Base-by-base conservation (phyloP, 139 green algal species). In the Chlamydomonas sp. region DNA sequence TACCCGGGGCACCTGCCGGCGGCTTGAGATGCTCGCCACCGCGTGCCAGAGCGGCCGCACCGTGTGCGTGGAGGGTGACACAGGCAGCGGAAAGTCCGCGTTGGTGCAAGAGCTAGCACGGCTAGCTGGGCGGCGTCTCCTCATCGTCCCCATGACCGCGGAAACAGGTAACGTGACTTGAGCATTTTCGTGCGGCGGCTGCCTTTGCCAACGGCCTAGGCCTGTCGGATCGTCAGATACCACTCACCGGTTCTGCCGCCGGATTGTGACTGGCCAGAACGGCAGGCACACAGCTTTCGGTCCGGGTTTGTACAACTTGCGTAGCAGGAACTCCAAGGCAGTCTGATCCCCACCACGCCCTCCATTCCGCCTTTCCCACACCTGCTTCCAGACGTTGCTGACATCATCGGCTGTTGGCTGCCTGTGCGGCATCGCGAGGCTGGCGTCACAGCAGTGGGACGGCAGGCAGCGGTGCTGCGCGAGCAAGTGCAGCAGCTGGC, bases 91-190 rank as follows among this genome's bases (percentile, higher is more conserved):
- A 62, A 83, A 83, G 78, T 73, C 78, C 4, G 78, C 78, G 1
- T 71, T 93, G n/a, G 86, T 91, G 10, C 75, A 57, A 57, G 90
- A 93, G 79, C 79, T 93, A 57, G 86, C 90, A 15, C 49, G 80
- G 18, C 83, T 93, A 31, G 87, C 87, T 31, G 73, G 85, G 61
- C 20, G 74, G 64, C 80, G 73, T 4, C 87, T 90, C 31, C 12
- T 64, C 9, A 63, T 87, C 8, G n/a, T 87, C 17, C 67, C 59
- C 67, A 78, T 90, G 12, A 84, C 74, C 2, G 73, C 79, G 10
- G 87, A 90, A 16, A 87, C 87, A 77, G 87, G 87, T 90, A 4
- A 49, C 78, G 4, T 1, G 15, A n/a, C n/a, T n/a, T n/a, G n/a
- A n/a, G n/a, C n/a, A n/a, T n/a, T n/a, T n/a, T n/a, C n/a, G n/a